Evolutionary conservation across 2,329 filamentous ascomycete species (phyloP), one percentile per base, ranked within the genome.

Genomic region (Zasmidium citrigriseum): DNA sequence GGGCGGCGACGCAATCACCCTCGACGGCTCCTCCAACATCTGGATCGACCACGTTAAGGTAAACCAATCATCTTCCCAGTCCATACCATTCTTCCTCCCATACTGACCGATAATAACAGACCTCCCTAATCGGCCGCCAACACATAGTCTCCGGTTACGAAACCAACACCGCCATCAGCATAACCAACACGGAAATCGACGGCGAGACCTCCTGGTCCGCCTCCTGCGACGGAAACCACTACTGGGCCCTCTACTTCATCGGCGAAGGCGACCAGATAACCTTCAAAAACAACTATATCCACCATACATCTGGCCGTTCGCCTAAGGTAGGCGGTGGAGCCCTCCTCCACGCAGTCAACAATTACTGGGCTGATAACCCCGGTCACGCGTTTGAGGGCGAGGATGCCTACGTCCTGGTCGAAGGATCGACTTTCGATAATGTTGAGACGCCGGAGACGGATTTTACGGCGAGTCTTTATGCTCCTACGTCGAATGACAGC

Each of bases 111-210:
- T n/a, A n/a, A 16, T 3, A 4, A 4, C n/a, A 82, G 73, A 83
- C 82, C 51, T 83, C 82, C 52, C 78, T 82, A 46, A 82, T 86
- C 63, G 83, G 82, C 54, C 83, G 84, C 46, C 84, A 86, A 72
- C 81, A 85, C 75, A 81, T 86, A 51, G 84, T 86, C 51, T 78
- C 83, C 51, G 84, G 85, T 59, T 81, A 78, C 68, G 67, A 70
- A 2, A 78, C 82, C 52, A 80, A 78, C 65, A 79, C 78, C 70
- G 81, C 82, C 46, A 81, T 87, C 20, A 85, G 83, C 24, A 80
- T 87, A 70, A 83, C 83, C 64, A 86, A 87, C 79, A 78, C 69
- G 73, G 81, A 84, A 68, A 81, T 87, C 64, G 80, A 87, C 67
- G 85, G 85, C 47, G 68, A 70, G 22, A 79, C 79, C 29, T 70